phyloP scores from a whole-genome alignment of 176 grass and related monocot species.

The Musa itinerans region DNA sequence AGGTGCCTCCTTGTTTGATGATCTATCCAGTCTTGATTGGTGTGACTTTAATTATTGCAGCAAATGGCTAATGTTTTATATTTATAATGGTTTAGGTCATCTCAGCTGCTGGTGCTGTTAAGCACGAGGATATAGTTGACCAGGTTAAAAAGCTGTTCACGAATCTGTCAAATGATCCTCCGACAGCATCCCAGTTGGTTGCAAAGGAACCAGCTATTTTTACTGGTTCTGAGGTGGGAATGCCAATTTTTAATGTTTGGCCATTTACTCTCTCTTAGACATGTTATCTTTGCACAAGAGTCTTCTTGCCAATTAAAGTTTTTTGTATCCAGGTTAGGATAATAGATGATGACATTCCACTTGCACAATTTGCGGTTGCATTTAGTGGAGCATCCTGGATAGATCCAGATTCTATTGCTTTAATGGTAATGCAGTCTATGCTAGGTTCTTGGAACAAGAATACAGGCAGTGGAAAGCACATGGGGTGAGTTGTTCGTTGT shows the following conservation, averaged over 20 bases:
- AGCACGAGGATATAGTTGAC: conserved; percentile 80
- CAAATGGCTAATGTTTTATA: background rate
- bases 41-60: background rate
- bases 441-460: conserved; percentile 94
- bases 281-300: background rate
- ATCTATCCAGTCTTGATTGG: background rate
- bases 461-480: conserved; percentile 72
- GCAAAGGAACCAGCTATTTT: conserved; percentile 62
- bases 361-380: conserved; percentile 94
- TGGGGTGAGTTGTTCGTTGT: conserved; percentile 42
- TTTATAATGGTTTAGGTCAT: conserved; percentile 54
- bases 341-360: conserved; percentile 85
- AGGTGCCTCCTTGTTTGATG: background rate
- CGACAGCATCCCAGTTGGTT: conserved; percentile 60
- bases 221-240: conserved; percentile 81
- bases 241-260: background rate
- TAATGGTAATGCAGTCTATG: conserved; percentile 99
- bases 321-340: conserved; percentile 58
- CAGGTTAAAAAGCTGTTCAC: conserved; percentile 66
- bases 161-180: conserved; percentile 62
- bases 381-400: conserved; percentile 75
- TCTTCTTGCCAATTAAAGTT: background rate
- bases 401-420: conserved; percentile 92
- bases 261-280: background rate
- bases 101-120: conserved; percentile 74